A percentile compares a stretch with the other conserved stretches of the same genome.
Conservation (phyloP, 2,329 filamentous ascomycete genomes). For the Botrytis pseudocinerea region DNA sequence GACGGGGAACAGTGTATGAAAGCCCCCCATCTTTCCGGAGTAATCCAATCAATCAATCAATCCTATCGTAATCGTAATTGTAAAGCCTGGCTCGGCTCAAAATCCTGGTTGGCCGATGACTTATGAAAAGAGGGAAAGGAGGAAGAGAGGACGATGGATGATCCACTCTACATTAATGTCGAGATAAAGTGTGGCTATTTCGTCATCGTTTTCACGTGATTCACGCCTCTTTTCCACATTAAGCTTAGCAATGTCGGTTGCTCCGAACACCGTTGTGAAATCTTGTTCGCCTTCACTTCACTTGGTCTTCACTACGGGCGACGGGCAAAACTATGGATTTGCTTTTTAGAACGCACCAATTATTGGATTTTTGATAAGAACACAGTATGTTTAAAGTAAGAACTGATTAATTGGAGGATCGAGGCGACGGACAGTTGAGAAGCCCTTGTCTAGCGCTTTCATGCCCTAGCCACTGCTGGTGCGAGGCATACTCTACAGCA, state of each 20-base stretch:
- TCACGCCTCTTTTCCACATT: not conserved
- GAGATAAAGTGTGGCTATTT: constrained; percentile 6
- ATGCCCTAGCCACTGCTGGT: not conserved
- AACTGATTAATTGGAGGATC: not conserved
- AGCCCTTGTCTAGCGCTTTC: not conserved
- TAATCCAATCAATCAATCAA: not conserved
- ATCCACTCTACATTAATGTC: not conserved
- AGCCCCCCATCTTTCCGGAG: not conserved
- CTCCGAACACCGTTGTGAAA: not conserved
- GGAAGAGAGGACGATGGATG: not conserved
- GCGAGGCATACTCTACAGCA: not conserved
- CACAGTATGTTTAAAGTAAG: not conserved
- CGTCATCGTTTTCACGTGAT: not conserved
- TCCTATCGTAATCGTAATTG: not conserved
- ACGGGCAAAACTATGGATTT: not conserved
- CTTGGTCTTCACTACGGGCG: not conserved
- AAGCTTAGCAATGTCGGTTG: constrained; percentile 9
- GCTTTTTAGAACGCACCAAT: not conserved
- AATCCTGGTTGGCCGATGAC: not conserved
- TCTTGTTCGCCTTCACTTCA: constrained; percentile 1
- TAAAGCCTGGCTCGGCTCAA: not conserved
- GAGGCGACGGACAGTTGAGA: not conserved
- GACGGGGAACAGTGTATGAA: not conserved
- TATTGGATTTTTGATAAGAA: not conserved
- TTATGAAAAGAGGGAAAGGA: not conserved